Conservation (phyloP, 306 rosid genomes). For the Fagus crenata region DNA sequence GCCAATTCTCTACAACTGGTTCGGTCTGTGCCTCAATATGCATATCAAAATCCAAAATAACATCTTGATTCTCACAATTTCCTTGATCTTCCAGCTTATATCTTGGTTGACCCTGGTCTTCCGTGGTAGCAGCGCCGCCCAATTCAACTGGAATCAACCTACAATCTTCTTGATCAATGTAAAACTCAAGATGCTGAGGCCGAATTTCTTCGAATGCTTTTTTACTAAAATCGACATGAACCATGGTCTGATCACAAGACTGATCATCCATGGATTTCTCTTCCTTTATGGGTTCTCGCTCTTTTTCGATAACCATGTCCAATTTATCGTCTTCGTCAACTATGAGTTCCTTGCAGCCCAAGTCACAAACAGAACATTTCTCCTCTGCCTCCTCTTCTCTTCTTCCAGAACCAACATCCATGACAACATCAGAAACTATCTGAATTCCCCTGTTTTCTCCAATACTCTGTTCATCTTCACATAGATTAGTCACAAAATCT, state of each 20-base stretch:
- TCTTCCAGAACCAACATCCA: constrained; percentile 39
- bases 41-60: constrained; percentile 77
- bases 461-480: constrained; percentile 38
- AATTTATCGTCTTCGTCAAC: constrained; percentile 42
- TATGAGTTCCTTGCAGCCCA: constrained; percentile 38
- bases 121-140: constrained; percentile 41
- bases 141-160: constrained; percentile 77
- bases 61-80: constrained; percentile 46
- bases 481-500: constrained; percentile 41
- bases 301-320: constrained; percentile 37
- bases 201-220: constrained; percentile 37
- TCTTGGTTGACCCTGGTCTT: constrained; percentile 31
- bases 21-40: constrained; percentile 40
- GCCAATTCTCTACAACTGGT: constrained; percentile 67
- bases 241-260: constrained; percentile 31
- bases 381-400: constrained; percentile 46
- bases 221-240: constrained; percentile 28
- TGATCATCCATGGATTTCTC: constrained; percentile 33
- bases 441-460: constrained; percentile 48
- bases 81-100: constrained; percentile 45
- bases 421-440: constrained; percentile 42
- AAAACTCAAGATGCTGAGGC: constrained; percentile 74
- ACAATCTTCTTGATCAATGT: constrained; percentile 71
- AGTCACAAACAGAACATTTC: constrained; percentile 59
- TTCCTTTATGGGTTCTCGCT: constrained; percentile 35